phyloP scores from a whole-genome alignment of 2,329 filamentous ascomycete species.

The Aschersonia sp. region DNA sequence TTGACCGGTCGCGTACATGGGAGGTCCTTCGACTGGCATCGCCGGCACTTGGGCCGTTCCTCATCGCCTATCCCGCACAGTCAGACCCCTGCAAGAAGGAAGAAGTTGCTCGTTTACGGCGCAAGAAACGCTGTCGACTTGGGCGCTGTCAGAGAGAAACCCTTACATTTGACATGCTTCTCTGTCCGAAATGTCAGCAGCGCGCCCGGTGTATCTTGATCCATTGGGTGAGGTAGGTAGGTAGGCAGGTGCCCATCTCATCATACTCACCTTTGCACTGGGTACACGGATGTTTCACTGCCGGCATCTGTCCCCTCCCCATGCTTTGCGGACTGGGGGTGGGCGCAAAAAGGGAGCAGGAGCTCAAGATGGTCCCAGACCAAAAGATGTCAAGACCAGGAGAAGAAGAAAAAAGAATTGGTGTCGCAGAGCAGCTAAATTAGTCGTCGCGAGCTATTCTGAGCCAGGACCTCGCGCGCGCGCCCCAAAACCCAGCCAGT shows the following conservation, averaged over 20 bases:
- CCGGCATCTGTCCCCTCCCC: slow-evolving; percentile 12
- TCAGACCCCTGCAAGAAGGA: neutral
- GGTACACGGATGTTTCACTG: slow-evolving; percentile 17
- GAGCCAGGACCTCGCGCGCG: no score
- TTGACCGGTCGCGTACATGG: slow-evolving; percentile 18
- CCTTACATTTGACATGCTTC: slow-evolving; percentile 21
- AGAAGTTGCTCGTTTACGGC: no score
- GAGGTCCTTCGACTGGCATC: slow-evolving; percentile 18
- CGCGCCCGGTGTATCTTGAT: neutral
- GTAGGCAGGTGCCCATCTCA: neutral
- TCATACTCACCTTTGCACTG: slow-evolving; percentile 18
- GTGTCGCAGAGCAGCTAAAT: no score
- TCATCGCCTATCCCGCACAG: slow-evolving; percentile 18
- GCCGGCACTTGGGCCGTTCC: slow-evolving; percentile 19
- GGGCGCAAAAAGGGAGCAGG: neutral
- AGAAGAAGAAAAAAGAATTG: no score
- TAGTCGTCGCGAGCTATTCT: no score
- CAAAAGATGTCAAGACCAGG: neutral
- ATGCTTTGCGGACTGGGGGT: neutral
- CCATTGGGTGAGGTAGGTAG: neutral
- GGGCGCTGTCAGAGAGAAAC: neutral
- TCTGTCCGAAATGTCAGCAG: slow-evolving; percentile 10
- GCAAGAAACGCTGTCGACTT: neutral
- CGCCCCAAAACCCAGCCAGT: no score
- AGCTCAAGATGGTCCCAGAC: neutral